Evolutionary conservation across 441 rosid species (phyloP).

Genomic region (Metrosideros polymorpha): DNA sequence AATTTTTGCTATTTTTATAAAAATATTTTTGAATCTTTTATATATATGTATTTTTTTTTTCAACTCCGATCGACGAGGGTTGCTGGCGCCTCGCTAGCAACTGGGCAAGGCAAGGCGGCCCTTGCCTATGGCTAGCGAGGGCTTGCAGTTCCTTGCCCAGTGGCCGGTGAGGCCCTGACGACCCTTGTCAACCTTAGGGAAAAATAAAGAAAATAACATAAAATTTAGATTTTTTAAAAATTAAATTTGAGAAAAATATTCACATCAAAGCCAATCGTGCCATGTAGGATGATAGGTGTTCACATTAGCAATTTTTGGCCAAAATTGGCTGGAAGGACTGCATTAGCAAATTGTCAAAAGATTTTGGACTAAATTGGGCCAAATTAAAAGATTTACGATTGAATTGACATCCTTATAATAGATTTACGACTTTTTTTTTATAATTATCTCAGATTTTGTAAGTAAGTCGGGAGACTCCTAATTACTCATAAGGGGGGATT

Average conservation of each 20-base stretch:
- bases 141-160: fast-evolving
- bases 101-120: not conserved
- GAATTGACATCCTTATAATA: not conserved
- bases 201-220: too few species aligned
- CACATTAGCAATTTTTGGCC: not conserved
- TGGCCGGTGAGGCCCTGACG: too few species aligned
- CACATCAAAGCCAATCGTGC: fast-evolving
- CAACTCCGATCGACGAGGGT: too few species aligned
- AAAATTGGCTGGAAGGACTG: not conserved
- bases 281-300: fast-evolving
- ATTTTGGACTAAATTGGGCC: not conserved
- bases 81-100: too few species aligned
- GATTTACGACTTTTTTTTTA: too few species aligned
- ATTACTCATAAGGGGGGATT: not conserved
- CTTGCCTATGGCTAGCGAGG: not conserved
- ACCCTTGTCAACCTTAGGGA: too few species aligned
- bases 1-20: not conserved
- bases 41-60: too few species aligned
- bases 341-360: not conserved
- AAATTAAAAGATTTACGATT: not conserved
- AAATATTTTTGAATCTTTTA: too few species aligned
- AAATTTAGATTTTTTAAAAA: too few species aligned
- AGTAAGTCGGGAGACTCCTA: not conserved
- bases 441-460: not conserved
- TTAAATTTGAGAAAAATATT: not conserved